Conservation (phyloP, 345 rosid species). For the Eucalyptus camaldulensis region DNA sequence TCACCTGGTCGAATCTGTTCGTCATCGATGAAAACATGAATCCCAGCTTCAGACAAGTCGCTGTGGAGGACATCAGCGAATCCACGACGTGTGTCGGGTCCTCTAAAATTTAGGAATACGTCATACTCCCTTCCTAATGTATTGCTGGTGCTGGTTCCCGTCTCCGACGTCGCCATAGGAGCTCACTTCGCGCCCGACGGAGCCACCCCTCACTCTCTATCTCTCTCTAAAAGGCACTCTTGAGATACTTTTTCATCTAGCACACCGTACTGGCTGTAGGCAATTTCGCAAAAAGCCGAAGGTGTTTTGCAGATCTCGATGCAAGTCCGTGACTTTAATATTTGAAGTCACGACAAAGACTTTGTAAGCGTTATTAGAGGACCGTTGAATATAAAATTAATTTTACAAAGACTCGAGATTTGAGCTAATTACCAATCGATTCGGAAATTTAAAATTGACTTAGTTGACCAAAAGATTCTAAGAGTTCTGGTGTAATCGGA, state of each 20-base stretch:
- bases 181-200: neutral
- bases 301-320: neutral
- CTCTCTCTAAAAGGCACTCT: neutral
- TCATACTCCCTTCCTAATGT: fast-evolving
- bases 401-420: neutral
- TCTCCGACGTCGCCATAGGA: fast-evolving
- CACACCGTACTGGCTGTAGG: neutral
- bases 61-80: fast-evolving
- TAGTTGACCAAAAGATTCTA: no score
- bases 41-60: fast-evolving
- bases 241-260: neutral
- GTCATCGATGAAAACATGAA: neutral
- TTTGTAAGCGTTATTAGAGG: neutral
- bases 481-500: neutral
- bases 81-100: neutral
- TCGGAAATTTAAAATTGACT: neutral
- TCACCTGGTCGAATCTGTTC: neutral
- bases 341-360: neutral
- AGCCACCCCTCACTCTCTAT: neutral
- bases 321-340: neutral
- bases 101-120: neutral
- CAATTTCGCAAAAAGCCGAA: neutral
- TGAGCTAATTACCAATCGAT: neutral
- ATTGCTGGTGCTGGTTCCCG: neutral
- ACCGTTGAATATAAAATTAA: neutral